Conservation (phyloP, 768 basidiomycete species). For the Podaxis rugospora region DNA sequence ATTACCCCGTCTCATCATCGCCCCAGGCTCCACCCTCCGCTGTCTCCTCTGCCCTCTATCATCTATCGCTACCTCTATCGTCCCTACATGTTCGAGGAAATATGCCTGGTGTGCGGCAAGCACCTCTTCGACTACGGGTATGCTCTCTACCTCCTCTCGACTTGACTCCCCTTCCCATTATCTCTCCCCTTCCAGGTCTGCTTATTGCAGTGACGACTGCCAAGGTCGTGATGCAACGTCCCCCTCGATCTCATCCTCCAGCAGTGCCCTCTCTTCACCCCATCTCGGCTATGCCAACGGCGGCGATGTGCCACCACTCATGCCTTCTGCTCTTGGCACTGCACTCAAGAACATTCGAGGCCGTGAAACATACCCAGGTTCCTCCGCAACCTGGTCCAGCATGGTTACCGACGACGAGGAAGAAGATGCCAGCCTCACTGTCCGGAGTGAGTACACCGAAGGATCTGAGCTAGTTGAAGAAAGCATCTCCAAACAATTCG, state of each 20-base stretch:
- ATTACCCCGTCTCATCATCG: conserved; percentile 14
- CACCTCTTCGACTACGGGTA: conserved; percentile 62
- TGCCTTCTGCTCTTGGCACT: conserved; percentile 61
- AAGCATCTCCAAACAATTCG: conserved; percentile 37
- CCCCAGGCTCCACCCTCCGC: not conserved
- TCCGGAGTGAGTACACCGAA: conserved; percentile 33
- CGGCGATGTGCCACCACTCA: conserved; percentile 61
- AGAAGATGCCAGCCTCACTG: conserved; percentile 37
- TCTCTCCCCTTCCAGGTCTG: conserved; percentile 36
- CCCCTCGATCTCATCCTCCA: conserved; percentile 62
- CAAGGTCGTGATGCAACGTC: conserved; percentile 58
- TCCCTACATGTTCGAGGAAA: conserved; percentile 70
- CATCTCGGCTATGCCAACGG: conserved; percentile 47
- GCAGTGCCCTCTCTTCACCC: conserved; percentile 68
- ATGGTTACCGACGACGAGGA: conserved; percentile 53
- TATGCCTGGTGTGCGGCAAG: conserved; percentile 70
- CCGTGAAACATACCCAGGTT: conserved; percentile 49
- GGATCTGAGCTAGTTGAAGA: conserved; percentile 35
- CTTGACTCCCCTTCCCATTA: conserved; percentile 6
- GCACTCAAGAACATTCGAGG: conserved; percentile 41
- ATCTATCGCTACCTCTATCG: conserved; percentile 5
- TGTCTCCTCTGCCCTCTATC: conserved; percentile 10
- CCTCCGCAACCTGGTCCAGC: conserved; percentile 64
- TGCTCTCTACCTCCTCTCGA: conserved; percentile 21
- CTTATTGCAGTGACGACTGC: conserved; percentile 71